Base-by-base conservation (phyloP, 352 stramenopile genomes). In the Phytopythium litorale region DNA sequence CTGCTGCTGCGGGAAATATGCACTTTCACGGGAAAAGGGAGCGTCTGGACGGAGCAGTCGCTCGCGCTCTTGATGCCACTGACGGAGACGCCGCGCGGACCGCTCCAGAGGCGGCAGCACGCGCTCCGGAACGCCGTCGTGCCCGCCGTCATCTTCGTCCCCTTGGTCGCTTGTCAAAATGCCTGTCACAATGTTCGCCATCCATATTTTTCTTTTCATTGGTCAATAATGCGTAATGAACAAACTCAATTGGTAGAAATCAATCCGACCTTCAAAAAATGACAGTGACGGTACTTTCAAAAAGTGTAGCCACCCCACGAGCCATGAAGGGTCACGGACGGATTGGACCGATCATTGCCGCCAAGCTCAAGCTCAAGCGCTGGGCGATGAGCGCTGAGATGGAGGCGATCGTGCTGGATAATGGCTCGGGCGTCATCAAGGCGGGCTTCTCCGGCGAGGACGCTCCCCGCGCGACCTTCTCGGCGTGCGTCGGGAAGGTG, bases 391-490 rank as follows among this genome's bases (percentile, higher is more conserved):
- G 55, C 33, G 23, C 40, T 16, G 65, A 75, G 15, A 84, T 84
- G 71, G 81, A 91, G 30, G 86, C 84, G 33, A 81, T 97, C 62
- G 87, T 97, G 68, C 62, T 97, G 42, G 89, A 97, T 75, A 92
- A 93, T 49, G 89, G 89, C 45, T 96, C 87, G 21, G 84, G 84
- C 11, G 74, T 73, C 21, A 59, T 92, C 25, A 97, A 97, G 66
- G 84, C 79, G 8, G 89, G 89, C 0, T 96, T 91, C 69, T 78
- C 82, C 0, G 86, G 89, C 28, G 90, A 97, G 72, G 90, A 97
- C 58, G 75, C 74, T 33, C 90, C 90, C 0, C 81, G 84, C 8
- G 67, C 81, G 16, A 75, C 89, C n/a, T 92, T 97, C 63, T 66
- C 78, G 2, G 74, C 76, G 11, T 88, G 78, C 53, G 76, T 84